Base-by-base conservation (phyloP, 2,329 filamentous ascomycete species). In the Sclerotinia spermophila region DNA sequence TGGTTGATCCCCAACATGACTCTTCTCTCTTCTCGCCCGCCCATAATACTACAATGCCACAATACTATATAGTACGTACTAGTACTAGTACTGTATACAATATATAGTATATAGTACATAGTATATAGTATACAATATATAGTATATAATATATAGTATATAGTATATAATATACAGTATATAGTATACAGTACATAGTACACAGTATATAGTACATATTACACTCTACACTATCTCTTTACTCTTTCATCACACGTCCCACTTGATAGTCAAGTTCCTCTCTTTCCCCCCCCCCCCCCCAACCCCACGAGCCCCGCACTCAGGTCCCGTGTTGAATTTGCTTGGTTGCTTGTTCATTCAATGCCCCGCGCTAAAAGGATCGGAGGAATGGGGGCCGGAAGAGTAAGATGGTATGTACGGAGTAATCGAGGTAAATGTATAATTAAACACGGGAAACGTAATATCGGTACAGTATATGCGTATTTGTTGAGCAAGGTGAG, bases 361-460 rank as follows among this genome's bases (percentile, higher is more conserved):
- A 35, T 64, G 70, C 71, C 74, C 73, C 73, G 73, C 74, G 72
- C 74, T 71, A 72, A 61, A 59, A 35, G 40, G 38, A 60, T 70
- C 71, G 69, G 72, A 74, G 68, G n/a, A 72, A 72, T 70, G 69
- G 71, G 68, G 72, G 56, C 33, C 27, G 30, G 44, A 35, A 59
- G 44, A 58, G 30, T 0, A n/a, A 13, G 21, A 21, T 13, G n/a
- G n/a, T n/a, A n/a, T n/a, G n/a, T n/a, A n/a, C n/a, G n/a, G n/a
- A n/a, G n/a, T n/a, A n/a, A n/a, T n/a, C n/a, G n/a, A n/a, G n/a
- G n/a, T n/a, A n/a, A n/a, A n/a, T n/a, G n/a, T 24, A 33, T 53
- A 17, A 61, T n/a, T 27, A 30, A 38, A 64, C 60, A 48, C 42
- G 60, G 60, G 45, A 64, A 64, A 58, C 55, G 33, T 58, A 38